Evolutionary conservation across 192 early-diverging fungal species (phyloP), one percentile per base, ranked within the genome.

Genomic region (Anaeromyces robustus): DNA sequence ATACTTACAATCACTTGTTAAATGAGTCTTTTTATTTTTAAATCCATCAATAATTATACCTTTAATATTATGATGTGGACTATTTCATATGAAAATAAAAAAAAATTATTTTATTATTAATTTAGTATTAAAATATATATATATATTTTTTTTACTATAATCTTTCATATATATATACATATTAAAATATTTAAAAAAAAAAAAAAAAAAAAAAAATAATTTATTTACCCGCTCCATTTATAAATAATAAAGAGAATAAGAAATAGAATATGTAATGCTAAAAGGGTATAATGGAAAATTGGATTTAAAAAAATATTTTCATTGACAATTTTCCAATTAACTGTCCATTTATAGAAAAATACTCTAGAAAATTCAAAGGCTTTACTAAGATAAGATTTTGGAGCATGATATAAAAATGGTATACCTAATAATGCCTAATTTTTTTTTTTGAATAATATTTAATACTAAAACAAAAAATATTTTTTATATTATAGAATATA

Each of bases 341-440:
- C 96, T 0, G 97, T 97, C 96, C 96, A 97, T 30, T 91, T 90
- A 85, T 92, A 97, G 78, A 92, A 82, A 84, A 99, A 99, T 52
- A 90, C 89, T 26, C 97, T 89, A 0, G 85, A 84, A 85, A 96
- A 95, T 78, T 99, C 97, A 85, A 99, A 99, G 0, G 97, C 92
- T 11, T 90, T 84, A 4, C 82, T 79, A 19, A 97, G 30, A 85
- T 97, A 98, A 31, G 90, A 89, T 12, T 77, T 37, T 2, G 95
- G 87, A 81, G 87, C 79, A 29, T 81, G 77, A 5, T 80, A 12
- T 26, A 94, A 82, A 81, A 95, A 95, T 29, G 94, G 94, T 26
- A 85, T 79, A 2, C 90, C 92, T 1, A 94, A 78, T 5, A 82
- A n/a, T 29, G 86, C 78, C 86, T 94, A 89, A 32, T 80, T 39